Base-by-base conservation (phyloP, 2,329 filamentous ascomycete genomes). In the Neonectria sp. region DNA sequence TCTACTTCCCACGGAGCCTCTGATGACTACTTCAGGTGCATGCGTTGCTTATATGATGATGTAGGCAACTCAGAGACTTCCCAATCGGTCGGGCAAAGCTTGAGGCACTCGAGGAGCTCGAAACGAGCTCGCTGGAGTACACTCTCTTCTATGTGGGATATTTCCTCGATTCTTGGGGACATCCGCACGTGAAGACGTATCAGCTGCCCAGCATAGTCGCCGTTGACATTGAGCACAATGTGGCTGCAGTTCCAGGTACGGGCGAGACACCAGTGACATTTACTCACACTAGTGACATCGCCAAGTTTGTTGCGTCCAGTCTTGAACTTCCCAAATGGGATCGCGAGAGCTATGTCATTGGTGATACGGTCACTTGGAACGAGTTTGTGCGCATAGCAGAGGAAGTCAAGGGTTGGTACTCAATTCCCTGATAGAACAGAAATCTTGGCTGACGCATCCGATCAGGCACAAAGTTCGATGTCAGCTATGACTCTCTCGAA, bases 271-370 rank as follows among this genome's bases (percentile, higher is more conserved):
- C 75, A 4, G 78, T 84, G 9, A 74, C 79, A 3, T 83, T 86
- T 72, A 88, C 85, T 0, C 83, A 87, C 70, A 84, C 82, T 1
- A 74, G 74, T 5, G 86, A 89, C 70, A 75, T 89, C 46, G 85
- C 82, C 3, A 79, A 73, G 29, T 87, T 84, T 62, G 79, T 86
- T 5, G 81, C 79, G 7, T 79, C 78, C 11, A 67, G 78, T 5
- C 71, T 88, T 9, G 79, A 81, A 17, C 68, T 84, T n/a, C 70
- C 79, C 2, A 77, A 77, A 25, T 88, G 86, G 86, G 80, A 82
- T 4, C 77, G 79, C 35, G 72, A 77, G 21, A 72, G 77, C 12
- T 75, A 65, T 35, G 58, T 81, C 45, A 68, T 81, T 69, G 83
- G 82, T 0, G 83, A 85, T 56, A 77, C 77, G 27, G 62, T 82